Conservation (phyloP, 2,329 filamentous ascomycete genomes). For the Biscogniauxia sp. region DNA sequence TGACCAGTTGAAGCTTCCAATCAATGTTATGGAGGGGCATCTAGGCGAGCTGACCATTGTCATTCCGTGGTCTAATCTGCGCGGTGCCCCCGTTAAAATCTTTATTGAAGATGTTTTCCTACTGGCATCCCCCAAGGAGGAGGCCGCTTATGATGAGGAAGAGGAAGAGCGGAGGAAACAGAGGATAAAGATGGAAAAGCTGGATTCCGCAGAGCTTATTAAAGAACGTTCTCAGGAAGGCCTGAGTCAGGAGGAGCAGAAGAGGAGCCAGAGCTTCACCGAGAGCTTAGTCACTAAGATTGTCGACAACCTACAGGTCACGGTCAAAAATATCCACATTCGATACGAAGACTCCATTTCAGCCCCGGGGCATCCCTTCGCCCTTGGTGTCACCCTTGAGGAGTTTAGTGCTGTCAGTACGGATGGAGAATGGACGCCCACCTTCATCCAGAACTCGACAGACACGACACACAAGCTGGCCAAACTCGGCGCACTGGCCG, state of each 20-base stretch:
- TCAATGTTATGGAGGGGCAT: slow-evolving; percentile 95
- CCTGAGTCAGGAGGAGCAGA: slow-evolving; percentile 90
- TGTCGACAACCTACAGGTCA: slow-evolving; percentile 96
- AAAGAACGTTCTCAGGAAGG: slow-evolving; percentile 92
- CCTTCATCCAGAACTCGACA: slow-evolving; percentile 87
- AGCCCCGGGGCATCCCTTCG: slow-evolving; percentile 91
- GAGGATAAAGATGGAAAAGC: slow-evolving; percentile 96
- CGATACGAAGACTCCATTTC: slow-evolving; percentile 98
- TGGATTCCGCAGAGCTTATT: slow-evolving; percentile 92
- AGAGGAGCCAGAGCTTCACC: slow-evolving; percentile 97
- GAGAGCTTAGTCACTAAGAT: slow-evolving; percentile 94
- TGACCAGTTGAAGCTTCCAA: slow-evolving; percentile 91
- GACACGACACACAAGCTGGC: slow-evolving; percentile 89
- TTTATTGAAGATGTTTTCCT: slow-evolving; percentile 97
- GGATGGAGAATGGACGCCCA: slow-evolving; percentile 90
- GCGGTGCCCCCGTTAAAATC: slow-evolving; percentile 90
- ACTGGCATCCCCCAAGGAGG: slow-evolving; percentile 90
- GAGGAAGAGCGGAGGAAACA: slow-evolving; percentile 87
- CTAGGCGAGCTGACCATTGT: slow-evolving; percentile 86
- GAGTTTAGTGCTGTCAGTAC: slow-evolving; percentile 98
- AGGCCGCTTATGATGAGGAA: slow-evolving; percentile 87
- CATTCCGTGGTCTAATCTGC: slow-evolving; percentile 96
- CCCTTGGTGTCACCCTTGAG: slow-evolving; percentile 85
- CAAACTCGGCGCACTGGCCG: slow-evolving; percentile 80
- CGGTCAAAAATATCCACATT: slow-evolving; percentile 96